Evolutionary conservation across 2,329 filamentous ascomycete genomes (phyloP).

Genomic region (Cladosporium sp.): DNA sequence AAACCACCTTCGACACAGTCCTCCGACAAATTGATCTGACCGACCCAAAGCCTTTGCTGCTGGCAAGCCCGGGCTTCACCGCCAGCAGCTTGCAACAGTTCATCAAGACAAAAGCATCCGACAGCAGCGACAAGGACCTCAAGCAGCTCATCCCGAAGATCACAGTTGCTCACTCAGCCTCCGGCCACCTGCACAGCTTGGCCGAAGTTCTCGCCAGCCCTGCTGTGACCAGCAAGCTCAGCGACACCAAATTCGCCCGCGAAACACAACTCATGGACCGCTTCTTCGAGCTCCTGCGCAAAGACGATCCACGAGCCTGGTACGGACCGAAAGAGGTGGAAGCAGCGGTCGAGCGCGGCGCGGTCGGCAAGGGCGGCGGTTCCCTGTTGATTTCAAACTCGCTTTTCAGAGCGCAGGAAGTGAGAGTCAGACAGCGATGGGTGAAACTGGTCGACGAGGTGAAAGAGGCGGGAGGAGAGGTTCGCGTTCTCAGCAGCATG

Average conservation of each 20-base stretch:
- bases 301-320: slow-evolving; percentile 84
- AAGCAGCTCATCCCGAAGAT: slow-evolving; percentile 58
- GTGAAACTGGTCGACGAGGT: slow-evolving; percentile 85
- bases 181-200: slow-evolving; percentile 81
- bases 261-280: slow-evolving; percentile 83
- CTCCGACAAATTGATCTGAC: slow-evolving; percentile 73
- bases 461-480: slow-evolving; percentile 77
- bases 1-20: slow-evolving; percentile 70
- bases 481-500: slow-evolving; percentile 82
- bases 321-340: slow-evolving; percentile 83
- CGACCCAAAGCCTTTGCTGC: slow-evolving; percentile 65
- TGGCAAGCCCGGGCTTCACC: slow-evolving; percentile 87
- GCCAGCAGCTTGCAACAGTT: slow-evolving; percentile 76
- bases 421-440: slow-evolving; percentile 72
- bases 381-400: slow-evolving; percentile 82
- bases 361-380: slow-evolving; percentile 81
- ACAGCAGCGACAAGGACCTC: slow-evolving; percentile 69
- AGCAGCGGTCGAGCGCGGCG: slow-evolving; percentile 78
- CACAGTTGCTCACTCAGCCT: slow-evolving; percentile 75
- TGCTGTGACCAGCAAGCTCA: slow-evolving; percentile 71
- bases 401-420: slow-evolving; percentile 78
- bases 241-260: slow-evolving; percentile 81
- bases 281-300: slow-evolving; percentile 71
- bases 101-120: slow-evolving; percentile 57
- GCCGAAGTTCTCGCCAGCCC: slow-evolving; percentile 81